Base-by-base conservation (phyloP, 2,329 filamentous ascomycete species). In the Plenodomus biglobosus region DNA sequence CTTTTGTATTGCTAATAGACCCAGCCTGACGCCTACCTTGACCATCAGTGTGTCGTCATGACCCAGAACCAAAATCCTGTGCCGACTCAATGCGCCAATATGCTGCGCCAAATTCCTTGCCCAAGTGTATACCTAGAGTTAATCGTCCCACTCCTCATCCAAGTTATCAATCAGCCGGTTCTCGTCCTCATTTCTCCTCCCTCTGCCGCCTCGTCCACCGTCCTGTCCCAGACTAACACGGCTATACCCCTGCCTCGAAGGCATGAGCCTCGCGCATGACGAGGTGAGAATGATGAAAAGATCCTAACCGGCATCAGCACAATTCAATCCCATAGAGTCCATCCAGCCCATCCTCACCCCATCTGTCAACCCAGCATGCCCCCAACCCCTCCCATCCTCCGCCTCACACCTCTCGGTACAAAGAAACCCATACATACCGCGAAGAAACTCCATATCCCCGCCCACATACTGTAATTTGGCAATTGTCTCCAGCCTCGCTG, bases 141-240 rank as follows among this genome's bases (percentile, higher is more conserved):
- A 80, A 58, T 96, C 92, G 61, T 96, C 92, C 92, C 92, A 97
- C 69, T 96, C 92, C 71, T 97, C 92, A 65, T 97, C 94, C 50
- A 96, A 78, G 72, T 96, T 90, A 71, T 97, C 92, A 70, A 99
- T 97, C 61, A 97, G 75, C 55, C 91, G 79, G 72, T 97, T 96
- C 74, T 97, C 94, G 46, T 91, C 92, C 50, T 96, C 92, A 6
- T 81, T 73, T 19, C 75, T 69, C 11, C 75, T 68, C 2, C 72
- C 69, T 17, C 76, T 69, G 10, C 72, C 69, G 40, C 75, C 65
- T 32, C 70, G 69, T 40, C 75, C 65, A 32, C 70, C 68, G 30
- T 75, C 74, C 20, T 71, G 61, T 30, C 70, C 69, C 3, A 70
- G 85, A 55, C 80, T 80, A 19, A 92, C 75, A 36, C 84, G 78